These are phyloP conservation scores for Leishmania gerbilli DNA, from an alignment of 208 protist species.

Conservation along the genomic window DNA sequence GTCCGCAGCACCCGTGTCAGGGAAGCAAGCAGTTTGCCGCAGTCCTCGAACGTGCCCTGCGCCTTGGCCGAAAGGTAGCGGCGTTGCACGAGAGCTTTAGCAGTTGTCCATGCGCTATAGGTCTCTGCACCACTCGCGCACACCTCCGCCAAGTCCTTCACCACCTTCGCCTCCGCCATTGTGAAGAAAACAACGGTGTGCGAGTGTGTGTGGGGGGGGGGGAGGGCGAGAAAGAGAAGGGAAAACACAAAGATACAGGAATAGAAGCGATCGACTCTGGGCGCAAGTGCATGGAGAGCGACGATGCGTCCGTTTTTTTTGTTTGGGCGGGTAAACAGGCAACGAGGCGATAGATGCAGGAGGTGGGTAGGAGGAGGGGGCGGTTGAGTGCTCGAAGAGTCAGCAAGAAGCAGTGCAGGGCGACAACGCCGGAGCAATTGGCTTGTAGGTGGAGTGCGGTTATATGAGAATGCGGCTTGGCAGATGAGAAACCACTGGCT, in stretches of 20 bases:
- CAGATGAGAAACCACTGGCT: not conserved
- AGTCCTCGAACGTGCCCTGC: constrained; percentile 13
- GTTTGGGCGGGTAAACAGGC: not conserved
- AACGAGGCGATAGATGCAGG: not conserved
- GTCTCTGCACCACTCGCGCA: constrained; percentile 30
- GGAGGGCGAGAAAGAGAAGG: constrained; percentile 3
- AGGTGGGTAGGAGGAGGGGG: not conserved
- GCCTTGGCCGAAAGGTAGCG: constrained; percentile 16
- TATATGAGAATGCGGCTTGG: not conserved
- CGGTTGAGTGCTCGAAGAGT: not conserved
- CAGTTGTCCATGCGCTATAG: constrained; percentile 41
- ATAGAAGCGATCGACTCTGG: not conserved
- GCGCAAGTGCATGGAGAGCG: not conserved
- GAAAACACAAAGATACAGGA: not conserved
- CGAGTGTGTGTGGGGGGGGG: too few species aligned
- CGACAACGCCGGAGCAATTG: not conserved
- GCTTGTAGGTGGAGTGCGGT: not conserved
- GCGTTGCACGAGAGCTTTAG: constrained; percentile 34
- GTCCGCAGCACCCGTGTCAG: not conserved
- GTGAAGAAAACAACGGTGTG: not conserved
- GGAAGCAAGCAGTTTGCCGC: not conserved
- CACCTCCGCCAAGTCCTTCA: constrained; percentile 27
- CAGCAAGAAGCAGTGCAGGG: not conserved
- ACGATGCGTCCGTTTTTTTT: not conserved
- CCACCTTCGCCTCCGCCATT: constrained; percentile 27